Conservation (phyloP, 352 stramenopile species). For the Phytophthora megakarya region DNA sequence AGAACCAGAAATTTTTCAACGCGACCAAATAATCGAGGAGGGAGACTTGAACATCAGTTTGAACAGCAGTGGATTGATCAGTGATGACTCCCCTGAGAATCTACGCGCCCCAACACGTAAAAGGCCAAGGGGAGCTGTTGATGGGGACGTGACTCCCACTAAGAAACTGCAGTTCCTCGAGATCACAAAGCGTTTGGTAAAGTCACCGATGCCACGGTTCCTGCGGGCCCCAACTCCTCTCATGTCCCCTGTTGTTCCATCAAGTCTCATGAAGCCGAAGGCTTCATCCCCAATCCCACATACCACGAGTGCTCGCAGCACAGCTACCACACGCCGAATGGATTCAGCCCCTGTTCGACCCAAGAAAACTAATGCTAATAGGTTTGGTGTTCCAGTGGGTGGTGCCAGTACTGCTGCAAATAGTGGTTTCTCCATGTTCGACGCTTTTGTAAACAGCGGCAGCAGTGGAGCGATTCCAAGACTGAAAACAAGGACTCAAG, state of each 20-base stretch:
- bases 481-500: conserved; percentile 45
- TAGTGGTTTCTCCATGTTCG: conserved; percentile 59
- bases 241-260: conserved; percentile 37
- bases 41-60: conserved; percentile 43
- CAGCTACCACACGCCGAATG: conserved; percentile 38
- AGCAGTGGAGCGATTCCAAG: conserved; percentile 47
- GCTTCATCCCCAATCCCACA: conserved; percentile 29
- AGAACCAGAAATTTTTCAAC: conserved; percentile 7
- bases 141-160: conserved; percentile 31
- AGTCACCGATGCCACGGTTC: conserved; percentile 48
- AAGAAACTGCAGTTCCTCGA: conserved; percentile 51
- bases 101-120: conserved; percentile 36
- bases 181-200: conserved; percentile 46
- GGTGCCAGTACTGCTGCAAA: conserved; percentile 16
- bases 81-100: conserved; percentile 38
- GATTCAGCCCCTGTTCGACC: conserved; percentile 44
- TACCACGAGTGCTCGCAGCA: conserved; percentile 18
- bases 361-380: conserved; percentile 52
- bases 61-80: conserved; percentile 40
- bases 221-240: conserved; percentile 40
- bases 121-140: conserved; percentile 17
- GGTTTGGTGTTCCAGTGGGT: conserved; percentile 38
- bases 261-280: conserved; percentile 27
- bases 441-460: conserved; percentile 74
- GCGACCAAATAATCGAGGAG: conserved; percentile 31